Evolutionary conservation across 2,329 filamentous ascomycete genomes (phyloP), one percentile per base, ranked within the genome.

Genomic region (Ramichloridium luteum): DNA sequence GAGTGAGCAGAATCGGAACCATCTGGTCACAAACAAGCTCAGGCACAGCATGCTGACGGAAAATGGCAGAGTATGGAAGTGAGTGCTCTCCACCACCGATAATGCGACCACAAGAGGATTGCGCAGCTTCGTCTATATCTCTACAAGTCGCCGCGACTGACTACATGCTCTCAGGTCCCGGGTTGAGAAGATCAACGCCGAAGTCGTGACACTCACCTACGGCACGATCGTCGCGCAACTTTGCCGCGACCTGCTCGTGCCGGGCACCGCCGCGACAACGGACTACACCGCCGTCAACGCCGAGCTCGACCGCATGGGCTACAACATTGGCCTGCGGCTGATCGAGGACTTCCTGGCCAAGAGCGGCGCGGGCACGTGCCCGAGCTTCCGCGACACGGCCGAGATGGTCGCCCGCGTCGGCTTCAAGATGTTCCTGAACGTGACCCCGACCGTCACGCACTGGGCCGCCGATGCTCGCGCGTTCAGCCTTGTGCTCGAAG

Each of bases 341-440:
- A 94, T 98, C 47, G 90, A 98, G 50, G 90, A 98, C 60, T 98
- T 94, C 52, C 74, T 98, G 12, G 90, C 90, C 49, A 96, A 94
- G 59, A 90, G 85, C 4, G 88, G 84, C 48, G 84, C 81, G 2
- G 82, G 84, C 47, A 72, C 85, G 43, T 98, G 90, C 59, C 70
- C 74, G 47, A 96, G 90, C 62, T 94, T 98, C 54, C 73, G 82
- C 37, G 90, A 98, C 57, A 96, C 90, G 5, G 88, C 90, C 25
- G 90, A 98, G 57, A 88, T 92, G 74, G 90, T 98, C 49, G 76
- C 88, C 25, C 90, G 94, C 82, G 80, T 98, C 44, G 90, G 90
- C 35, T 98, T 98, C 65, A 96, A 98, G 63, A 93, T 98, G 44
- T 98, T 98, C 57, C 73, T 98, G 39, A 98, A 98, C 53, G 85